Base-by-base conservation (phyloP, 805 yeast species). In the Saturnispora sanitii region DNA sequence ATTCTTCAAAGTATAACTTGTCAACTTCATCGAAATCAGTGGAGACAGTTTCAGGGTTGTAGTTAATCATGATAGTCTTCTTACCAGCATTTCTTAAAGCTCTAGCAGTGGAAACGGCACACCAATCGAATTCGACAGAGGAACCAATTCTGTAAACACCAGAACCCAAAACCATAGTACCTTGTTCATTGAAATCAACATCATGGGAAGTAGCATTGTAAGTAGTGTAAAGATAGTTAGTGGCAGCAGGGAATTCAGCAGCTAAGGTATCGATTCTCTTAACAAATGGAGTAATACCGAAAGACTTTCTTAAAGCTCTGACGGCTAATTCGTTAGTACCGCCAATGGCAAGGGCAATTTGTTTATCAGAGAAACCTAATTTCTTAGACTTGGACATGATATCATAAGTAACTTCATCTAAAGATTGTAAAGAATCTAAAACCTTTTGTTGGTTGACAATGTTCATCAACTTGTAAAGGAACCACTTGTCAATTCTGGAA, bases 101-200 rank as follows among this genome's bases (percentile, higher is more conserved):
- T 67, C 97, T 79, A 49, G 87, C 92, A 35, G 97, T 92, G 49
- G 95, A 77, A 44, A 90, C 98, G 35, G 97, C 97, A 77, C 98
- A 90, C 96, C 97, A 90, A 68, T 90, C 98, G 60, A 90, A 90
- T 66, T 90, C 98, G 47, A 90, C 98, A 23, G 97, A 90, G 5
- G 97, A 92, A 55, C 98, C 98, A 60, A 90, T 90, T 69, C 98
- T 79, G 74, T 90, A 90, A 34, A 92, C 98, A 73, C 98, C 98
- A 4, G 96, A 87, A 50, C 97, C 97, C 45, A 90, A 71, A 33
- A 90, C 98, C 83, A 90, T 84, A 38, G 83, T 81, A 62, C 96
- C 96, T 49, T 87, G 79, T 49, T 90, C 96, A 51, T 87, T 79
- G 57, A 90, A 92, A 34, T 68, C 73, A 37, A 90, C 80, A 62